Evolutionary conservation across 177 flowering plant genomes (phyloP).

Genomic region (Vitis hybrid): DNA sequence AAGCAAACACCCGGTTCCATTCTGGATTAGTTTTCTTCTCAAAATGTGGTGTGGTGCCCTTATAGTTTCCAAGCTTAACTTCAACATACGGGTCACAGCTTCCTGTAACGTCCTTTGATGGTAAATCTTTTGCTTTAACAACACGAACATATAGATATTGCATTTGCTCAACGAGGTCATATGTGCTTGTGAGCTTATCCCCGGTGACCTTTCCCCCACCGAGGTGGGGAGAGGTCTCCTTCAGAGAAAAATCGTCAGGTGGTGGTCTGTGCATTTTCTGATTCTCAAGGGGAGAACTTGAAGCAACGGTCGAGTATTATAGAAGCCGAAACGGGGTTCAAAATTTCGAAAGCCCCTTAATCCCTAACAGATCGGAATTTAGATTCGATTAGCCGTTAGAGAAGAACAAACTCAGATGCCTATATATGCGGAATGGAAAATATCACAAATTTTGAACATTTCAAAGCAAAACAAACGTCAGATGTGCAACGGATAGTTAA

Average conservation of each 20-base stretch:
- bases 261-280: slow-evolving; percentile 54
- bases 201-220: slow-evolving; percentile 61
- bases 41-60: slow-evolving; percentile 60
- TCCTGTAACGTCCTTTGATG: slow-evolving; percentile 62
- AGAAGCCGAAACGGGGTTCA: neutral
- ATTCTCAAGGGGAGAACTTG: slow-evolving; percentile 12
- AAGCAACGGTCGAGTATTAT: slow-evolving; percentile 14
- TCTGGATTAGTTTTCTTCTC: slow-evolving; percentile 68
- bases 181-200: slow-evolving; percentile 68
- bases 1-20: slow-evolving; percentile 78
- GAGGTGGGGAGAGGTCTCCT: slow-evolving; percentile 75
- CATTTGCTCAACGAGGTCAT: slow-evolving; percentile 78
- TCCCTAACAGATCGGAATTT: slow-evolving; percentile 14
- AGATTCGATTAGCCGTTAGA: slow-evolving; percentile 11
- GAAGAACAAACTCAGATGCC: neutral
- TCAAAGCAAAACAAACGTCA: neutral
- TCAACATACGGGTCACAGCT: slow-evolving; percentile 78
- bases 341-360: slow-evolving; percentile 12
- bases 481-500: neutral
- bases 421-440: slow-evolving; percentile 5
- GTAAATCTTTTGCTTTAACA: slow-evolving; percentile 64
- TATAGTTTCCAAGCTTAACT: slow-evolving; percentile 70
- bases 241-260: slow-evolving; percentile 55
- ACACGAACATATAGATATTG: slow-evolving; percentile 67
- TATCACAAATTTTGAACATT: neutral